These are phyloP conservation scores for Chlorella sorokiniana DNA, from an alignment of 139 green algal species.

Conservation along the genomic window DNA sequence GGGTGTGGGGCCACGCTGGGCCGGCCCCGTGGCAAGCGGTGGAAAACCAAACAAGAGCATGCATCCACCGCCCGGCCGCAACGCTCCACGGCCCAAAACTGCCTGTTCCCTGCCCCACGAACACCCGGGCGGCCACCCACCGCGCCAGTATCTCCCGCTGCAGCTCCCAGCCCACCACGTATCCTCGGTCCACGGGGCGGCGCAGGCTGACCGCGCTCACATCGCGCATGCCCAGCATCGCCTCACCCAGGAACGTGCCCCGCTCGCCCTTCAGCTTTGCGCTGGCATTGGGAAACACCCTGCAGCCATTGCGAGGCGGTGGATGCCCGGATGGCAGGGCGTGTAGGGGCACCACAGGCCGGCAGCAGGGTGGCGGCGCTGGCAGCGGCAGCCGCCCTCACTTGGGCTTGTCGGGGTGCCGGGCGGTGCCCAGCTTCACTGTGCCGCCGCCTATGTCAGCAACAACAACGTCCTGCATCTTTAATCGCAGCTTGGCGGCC, in stretches of 20 bases:
- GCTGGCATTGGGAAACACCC: conserved; percentile 83
- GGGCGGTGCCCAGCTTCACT: conserved; percentile 20
- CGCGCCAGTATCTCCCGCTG: conserved; percentile 81
- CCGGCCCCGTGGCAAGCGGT: neutral
- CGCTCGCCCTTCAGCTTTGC: conserved; percentile 78
- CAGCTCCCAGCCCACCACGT: conserved; percentile 83
- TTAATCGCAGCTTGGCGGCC: neutral
- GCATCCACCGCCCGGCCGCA: too few relatives aligned
- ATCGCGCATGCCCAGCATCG: conserved; percentile 67
- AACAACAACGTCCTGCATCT: conserved; percentile 18
- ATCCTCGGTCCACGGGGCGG: conserved; percentile 82
- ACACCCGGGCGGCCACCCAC: neutral
- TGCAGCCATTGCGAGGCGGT: conserved; percentile 42
- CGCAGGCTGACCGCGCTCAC: conserved; percentile 69
- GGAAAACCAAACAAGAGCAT: too few relatives aligned
- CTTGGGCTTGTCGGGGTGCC: conserved; percentile 19
- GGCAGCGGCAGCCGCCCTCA: neutral
- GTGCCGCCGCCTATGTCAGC: conserved; percentile 13
- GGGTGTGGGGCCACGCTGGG: neutral
- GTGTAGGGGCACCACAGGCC: neutral
- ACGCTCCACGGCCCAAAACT: too few relatives aligned
- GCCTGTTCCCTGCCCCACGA: neutral
- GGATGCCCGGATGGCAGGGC: neutral
- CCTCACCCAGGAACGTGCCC: conserved; percentile 61
- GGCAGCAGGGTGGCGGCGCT: neutral